Evolutionary conservation across 768 basidiomycete genomes (phyloP), one percentile per base, ranked within the genome.

Genomic region (Boletus pseudo-olivaceus): DNA sequence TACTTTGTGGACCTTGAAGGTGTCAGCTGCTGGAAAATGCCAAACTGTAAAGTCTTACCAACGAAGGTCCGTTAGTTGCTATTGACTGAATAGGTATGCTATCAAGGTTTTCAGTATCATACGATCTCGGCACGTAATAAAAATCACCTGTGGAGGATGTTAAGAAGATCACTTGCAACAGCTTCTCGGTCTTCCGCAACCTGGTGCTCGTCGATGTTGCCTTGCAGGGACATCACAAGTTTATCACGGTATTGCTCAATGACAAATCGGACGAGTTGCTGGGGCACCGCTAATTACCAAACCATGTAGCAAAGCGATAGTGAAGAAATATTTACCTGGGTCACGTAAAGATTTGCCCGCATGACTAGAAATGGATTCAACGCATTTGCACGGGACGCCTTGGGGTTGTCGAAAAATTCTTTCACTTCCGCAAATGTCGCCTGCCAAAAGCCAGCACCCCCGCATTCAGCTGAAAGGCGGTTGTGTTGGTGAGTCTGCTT

Each of bases 191-290:
- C 86, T 67, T 88, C 82, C 8, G 85, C 82, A 23, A 85, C 76
- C 60, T 81, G 80, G 53, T 76, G 74, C 56, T 88, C 85, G 62
- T 88, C 81, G 34, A 85, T 71, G 56, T 67, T 78, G 19, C 83
- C 86, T 63, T 84, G 86, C 57, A 89, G 77, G 19, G 81, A 83
- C 57, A 78, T 75, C 46, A 90, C 68, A 26, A 96, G 80, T 70
- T 96, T 91, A 57, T 95, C 88, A 7, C 90, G 86, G 67, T 95
- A 95, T 71, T 93, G 93, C 61, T 94, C 88, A 49, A 91, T 89
- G 57, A 95, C 90, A 62, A 92, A 93, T 52, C 93, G 89, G 53
- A 91, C 91, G 46, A 93, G 81, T 92, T 95, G 93, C 91, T 95
- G 60, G 27, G 7, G n/a, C 12, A 45, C 4, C 14, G 32, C 23